A percentile compares a stretch with the other conserved stretches of the same genome.
Evolutionary conservation across 2,329 filamentous ascomycete species (phyloP).

Genomic region (Phialophora tarda): DNA sequence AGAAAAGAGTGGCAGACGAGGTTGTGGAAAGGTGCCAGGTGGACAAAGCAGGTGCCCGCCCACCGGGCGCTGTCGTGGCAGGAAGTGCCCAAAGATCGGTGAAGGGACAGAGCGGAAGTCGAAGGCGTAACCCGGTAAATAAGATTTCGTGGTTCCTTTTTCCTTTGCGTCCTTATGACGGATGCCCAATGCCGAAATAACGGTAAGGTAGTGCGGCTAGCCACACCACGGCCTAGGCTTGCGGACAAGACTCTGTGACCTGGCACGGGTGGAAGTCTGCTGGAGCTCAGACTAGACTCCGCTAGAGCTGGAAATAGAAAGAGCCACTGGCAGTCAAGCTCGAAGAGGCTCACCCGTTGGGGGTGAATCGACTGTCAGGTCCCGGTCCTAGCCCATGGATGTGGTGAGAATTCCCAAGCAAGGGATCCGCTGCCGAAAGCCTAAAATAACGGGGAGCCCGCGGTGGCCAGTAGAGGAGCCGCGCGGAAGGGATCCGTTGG

Average conservation of each 20-base stretch:
- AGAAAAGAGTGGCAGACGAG: constrained; percentile 5
- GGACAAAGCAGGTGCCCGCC: constrained; percentile 17
- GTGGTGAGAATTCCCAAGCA: constrained; percentile 20
- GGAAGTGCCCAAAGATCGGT: constrained; percentile 20
- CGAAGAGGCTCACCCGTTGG: constrained; percentile 5
- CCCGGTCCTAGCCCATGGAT: constrained; percentile 10
- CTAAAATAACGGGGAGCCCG: constrained; percentile 26
- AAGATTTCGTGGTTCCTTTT: constrained; percentile 14
- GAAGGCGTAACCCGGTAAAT: constrained; percentile 7
- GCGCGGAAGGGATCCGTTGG: constrained; percentile 29
- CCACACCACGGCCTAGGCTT: neutral
- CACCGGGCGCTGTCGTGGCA: constrained; percentile 7
- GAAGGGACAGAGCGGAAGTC: constrained; percentile 4
- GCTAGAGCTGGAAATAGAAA: constrained; percentile 21
- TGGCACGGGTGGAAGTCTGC: constrained; percentile 19
- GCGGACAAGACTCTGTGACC: constrained; percentile 6
- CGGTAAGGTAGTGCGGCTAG: constrained; percentile 8
- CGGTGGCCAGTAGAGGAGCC: constrained; percentile 22
- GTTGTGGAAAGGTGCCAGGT: constrained; percentile 4
- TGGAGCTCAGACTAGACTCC: constrained; percentile 3
- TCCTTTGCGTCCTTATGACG: constrained; percentile 7
- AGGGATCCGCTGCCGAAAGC: constrained; percentile 26
- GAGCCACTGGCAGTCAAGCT: constrained; percentile 6
- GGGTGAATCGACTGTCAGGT: constrained; percentile 9
- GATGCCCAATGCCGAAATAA: constrained; percentile 9